Evolutionary conservation across 495 filamentous ascomycete genomes (phyloP), one percentile per base, ranked within the genome.

Genomic region (Annulohypoxylon bovei): DNA sequence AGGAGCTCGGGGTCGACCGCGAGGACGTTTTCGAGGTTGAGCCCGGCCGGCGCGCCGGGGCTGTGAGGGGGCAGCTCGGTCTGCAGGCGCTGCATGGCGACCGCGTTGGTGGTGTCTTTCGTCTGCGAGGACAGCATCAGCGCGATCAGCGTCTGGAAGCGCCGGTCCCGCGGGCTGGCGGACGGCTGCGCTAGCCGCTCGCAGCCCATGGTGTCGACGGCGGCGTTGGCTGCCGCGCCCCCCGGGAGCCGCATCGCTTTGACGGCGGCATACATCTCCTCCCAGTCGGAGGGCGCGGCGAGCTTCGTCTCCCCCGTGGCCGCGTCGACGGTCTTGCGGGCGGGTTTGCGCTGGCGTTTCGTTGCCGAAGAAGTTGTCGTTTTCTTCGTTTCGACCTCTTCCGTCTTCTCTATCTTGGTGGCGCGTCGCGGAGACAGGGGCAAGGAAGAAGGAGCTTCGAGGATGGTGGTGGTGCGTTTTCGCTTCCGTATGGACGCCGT

Each of bases 161-260:
- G 88, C 67, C 88, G 88, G 75, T 95, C 92, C 67, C 84, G 77
- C 33, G 89, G 83, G 20, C 81, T 82, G 1, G 81, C 80, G 25
- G 75, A 76, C 0, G 80, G 66, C 37, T 86, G 80, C 0, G 90
- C 92, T 1, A 98, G 85, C 12, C 90, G 87, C 67, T 95, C 93
- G 76, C 95, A 99, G 18, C 95, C 95, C 95, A 99, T 98, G 0
- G 96, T 98, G 80, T 99, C 95, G 0, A 99, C 95, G 1, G 95
- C 92, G 3, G 95, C 95, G 61, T 85, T 81, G 50, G 80, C 75
- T 2, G 83, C 83, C 0, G 86, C 83, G n/a, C 91, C 89, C 40
- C 87, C 86, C 11, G 82, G 79, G 57, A 84, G 83, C 1, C 95
- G 89, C 93, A 98, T 98, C 72, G 87, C 86, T 70, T 89, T 90